Percentiles rank a stretch among this genome's conserved stretches.
Evolutionary conservation across 768 basidiomycete genomes (phyloP).

Genomic region (Mrakia gelida): DNA sequence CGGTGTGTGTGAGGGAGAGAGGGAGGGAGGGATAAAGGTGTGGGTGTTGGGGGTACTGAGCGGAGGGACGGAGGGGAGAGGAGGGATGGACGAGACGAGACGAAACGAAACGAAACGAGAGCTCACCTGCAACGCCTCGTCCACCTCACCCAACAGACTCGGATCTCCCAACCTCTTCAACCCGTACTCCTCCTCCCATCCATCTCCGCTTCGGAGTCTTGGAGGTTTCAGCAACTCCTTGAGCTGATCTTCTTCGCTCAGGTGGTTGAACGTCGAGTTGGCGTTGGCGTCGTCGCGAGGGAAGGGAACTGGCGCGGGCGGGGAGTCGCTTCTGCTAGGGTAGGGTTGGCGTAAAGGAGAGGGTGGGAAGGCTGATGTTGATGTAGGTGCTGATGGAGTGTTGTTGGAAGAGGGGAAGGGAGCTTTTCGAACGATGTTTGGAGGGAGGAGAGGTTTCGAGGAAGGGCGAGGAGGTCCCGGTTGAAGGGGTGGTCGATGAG

Average conservation of each 20-base stretch:
- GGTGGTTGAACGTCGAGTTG: background rate
- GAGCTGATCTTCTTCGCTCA: constrained; percentile 13
- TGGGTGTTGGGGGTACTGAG: background rate
- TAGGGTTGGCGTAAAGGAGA: background rate
- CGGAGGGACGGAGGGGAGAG: background rate
- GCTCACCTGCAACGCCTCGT: background rate
- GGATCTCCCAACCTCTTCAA: constrained; percentile 10
- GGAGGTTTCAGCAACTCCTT: constrained; percentile 14
- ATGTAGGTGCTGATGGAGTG: background rate
- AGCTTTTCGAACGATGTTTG: constrained; percentile 4
- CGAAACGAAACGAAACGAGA: background rate
- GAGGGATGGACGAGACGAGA: too few species aligned
- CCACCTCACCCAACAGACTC: background rate
- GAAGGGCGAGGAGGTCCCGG: background rate
- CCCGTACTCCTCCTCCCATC: constrained; percentile 31
- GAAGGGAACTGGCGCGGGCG: background rate
- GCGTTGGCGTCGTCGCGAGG: background rate
- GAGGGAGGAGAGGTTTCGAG: background rate
- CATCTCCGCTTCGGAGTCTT: constrained; percentile 14
- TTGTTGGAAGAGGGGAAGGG: background rate
- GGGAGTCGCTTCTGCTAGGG: background rate
- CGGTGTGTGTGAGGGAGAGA: too few species aligned
- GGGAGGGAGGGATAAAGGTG: background rate
- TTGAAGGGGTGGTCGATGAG: background rate
- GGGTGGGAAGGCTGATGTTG: background rate